Percentiles rank a stretch among this genome's conserved stretches.
Evolutionary conservation across 2,329 filamentous ascomycete genomes (phyloP).

Genomic region (Peltaster fructicola): DNA sequence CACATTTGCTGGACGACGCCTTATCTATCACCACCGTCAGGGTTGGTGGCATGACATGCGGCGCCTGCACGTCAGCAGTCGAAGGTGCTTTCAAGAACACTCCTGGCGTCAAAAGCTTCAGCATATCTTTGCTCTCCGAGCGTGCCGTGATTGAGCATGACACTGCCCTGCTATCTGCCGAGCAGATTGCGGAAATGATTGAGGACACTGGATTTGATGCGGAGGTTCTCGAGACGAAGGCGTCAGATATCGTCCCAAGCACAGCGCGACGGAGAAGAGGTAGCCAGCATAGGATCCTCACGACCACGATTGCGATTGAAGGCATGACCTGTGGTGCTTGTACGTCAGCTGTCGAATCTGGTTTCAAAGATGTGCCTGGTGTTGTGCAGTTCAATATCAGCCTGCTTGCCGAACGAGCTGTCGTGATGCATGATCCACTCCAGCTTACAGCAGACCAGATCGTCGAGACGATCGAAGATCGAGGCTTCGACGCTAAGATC

Average conservation of each 20-base stretch:
- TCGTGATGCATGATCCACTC: conserved; percentile 63
- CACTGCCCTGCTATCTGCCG: conserved; percentile 51
- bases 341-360: conserved; percentile 75
- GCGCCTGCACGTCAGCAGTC: conserved; percentile 87
- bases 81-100: conserved; percentile 77
- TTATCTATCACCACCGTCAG: conserved; percentile 79
- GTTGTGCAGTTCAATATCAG: conserved; percentile 87
- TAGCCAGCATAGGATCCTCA: conserved; percentile 30
- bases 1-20: conserved; percentile 24
- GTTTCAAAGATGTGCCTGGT: conserved; percentile 61
- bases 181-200: conserved; percentile 66
- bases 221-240: conserved; percentile 55
- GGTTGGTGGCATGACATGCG: conserved; percentile 76
- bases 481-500: conserved; percentile 74
- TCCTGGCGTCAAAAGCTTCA: conserved; percentile 67
- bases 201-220: conserved; percentile 88
- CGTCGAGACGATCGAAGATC: conserved; percentile 67
- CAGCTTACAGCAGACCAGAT: conserved; percentile 59
- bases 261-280: conserved; percentile 18
- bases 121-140: conserved; percentile 87
- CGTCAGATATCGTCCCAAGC: conserved; percentile 20
- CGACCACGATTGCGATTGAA: conserved; percentile 74
- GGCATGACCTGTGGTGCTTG: conserved; percentile 98
- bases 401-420: conserved; percentile 76
- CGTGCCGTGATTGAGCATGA: conserved; percentile 90